Evolutionary conservation across 192 early-diverging fungal species (phyloP).

Genomic region (Backusella tuberculispora): DNA sequence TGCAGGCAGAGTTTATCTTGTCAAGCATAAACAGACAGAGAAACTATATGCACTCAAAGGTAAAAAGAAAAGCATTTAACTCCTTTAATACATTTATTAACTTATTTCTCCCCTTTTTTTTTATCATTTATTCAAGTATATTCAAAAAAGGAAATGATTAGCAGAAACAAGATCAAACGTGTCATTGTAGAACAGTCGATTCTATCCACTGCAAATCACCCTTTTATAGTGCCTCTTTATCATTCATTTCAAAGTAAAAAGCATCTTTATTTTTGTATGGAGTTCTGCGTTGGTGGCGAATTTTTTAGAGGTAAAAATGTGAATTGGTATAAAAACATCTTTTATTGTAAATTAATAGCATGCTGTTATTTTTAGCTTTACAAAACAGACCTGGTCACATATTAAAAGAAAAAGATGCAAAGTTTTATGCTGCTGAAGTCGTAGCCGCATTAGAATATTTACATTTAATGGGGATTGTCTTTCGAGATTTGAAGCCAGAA

Average conservation of each 20-base stretch:
- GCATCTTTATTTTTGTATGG: slow-evolving; percentile 87
- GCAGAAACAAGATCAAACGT: slow-evolving; percentile 95
- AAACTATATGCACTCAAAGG: slow-evolving; percentile 39
- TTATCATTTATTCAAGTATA: slow-evolving; percentile 50
- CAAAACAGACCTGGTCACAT: slow-evolving; percentile 88
- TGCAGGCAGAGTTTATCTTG: slow-evolving; percentile 37
- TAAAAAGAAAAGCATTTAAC: background rate
- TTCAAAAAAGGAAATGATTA: slow-evolving; percentile 95
- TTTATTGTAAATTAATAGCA: background rate
- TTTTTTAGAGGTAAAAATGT: slow-evolving; percentile 70
- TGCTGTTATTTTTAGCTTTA: slow-evolving; percentile 52
- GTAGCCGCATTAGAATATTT: slow-evolving; percentile 94
- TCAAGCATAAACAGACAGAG: slow-evolving; percentile 24
- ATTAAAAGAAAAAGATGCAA: slow-evolving; percentile 84
- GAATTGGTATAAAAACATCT: background rate
- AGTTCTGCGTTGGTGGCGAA: slow-evolving; percentile 88
- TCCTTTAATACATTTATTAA: background rate
- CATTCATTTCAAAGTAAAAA: slow-evolving; percentile 88
- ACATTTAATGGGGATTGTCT: slow-evolving; percentile 94
- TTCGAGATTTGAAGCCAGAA: slow-evolving; percentile 97
- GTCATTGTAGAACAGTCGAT: slow-evolving; percentile 96
- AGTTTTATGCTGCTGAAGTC: slow-evolving; percentile 98
- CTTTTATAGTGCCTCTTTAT: slow-evolving; percentile 90
- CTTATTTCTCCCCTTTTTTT: background rate
- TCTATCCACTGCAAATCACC: slow-evolving; percentile 83